Conservation (phyloP, 202 grass and related monocot species). For the Carex arenaria region DNA sequence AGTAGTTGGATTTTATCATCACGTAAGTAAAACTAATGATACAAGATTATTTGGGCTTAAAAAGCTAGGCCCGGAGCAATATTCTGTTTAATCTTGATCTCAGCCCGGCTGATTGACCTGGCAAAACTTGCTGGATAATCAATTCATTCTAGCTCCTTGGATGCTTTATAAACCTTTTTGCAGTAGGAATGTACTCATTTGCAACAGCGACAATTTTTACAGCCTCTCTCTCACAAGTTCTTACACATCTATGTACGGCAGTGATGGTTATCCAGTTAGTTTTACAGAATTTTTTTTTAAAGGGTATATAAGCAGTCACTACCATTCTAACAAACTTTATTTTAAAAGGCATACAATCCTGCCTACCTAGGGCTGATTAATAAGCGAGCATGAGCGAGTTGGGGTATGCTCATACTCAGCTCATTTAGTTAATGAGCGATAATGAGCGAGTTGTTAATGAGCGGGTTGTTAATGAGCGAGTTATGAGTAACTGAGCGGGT, state of each 20-base stretch:
- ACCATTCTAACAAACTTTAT: too few relatives aligned
- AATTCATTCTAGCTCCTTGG: background rate
- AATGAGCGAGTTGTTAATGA: too few relatives aligned
- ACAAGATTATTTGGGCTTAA: background rate
- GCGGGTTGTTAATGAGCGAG: too few relatives aligned
- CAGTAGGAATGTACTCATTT: background rate
- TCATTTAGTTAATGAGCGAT: too few relatives aligned
- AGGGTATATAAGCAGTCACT: too few relatives aligned
- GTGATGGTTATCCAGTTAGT: background rate
- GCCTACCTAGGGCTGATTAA: too few relatives aligned
- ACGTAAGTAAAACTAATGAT: background rate
- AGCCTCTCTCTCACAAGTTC: background rate
- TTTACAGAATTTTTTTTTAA: too few relatives aligned
- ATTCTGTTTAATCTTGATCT: background rate
- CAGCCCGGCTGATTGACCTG: background rate
- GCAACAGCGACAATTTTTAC: background rate
- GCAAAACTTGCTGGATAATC: background rate
- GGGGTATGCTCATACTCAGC: too few relatives aligned
- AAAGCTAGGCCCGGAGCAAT: background rate
- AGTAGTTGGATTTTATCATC: background rate
- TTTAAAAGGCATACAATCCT: too few relatives aligned
- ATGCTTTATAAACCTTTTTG: background rate
- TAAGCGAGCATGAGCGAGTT: too few relatives aligned
- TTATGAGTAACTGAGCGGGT: too few relatives aligned
- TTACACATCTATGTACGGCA: background rate